Base-by-base conservation (phyloP, 306 rosid genomes). In the Herpetospermum pedunculosum region DNA sequence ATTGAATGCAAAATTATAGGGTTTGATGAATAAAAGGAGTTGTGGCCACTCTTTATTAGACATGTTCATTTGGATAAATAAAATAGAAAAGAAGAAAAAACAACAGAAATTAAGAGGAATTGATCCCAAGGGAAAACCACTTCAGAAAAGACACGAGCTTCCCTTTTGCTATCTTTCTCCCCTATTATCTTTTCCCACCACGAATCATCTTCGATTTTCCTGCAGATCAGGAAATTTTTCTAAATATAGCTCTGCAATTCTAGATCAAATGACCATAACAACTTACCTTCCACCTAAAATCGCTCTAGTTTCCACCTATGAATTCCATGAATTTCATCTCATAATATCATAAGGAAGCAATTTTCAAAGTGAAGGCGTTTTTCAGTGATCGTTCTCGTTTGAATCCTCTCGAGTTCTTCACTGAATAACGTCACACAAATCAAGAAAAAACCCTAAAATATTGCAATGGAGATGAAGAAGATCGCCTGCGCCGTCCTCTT, bases 391-490 rank as follows among this genome's bases (percentile, higher is more conserved):
- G n/a, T n/a, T n/a, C n/a, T n/a, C n/a, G n/a, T 40, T 34, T 14
- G 11, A 11, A 30, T 30, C 67, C 18, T 59, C 18, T 28, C 25
- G 23, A 62, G 26, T 21, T 57, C 13, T 18, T 43, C 32, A 3
- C 49, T 18, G 46, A 35, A 26, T 32, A n/a, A 46, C 55, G 18
- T 69, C 37, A n/a, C 3, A 34, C 2, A 34, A 34, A 57, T n/a
- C n/a, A n/a, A n/a, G n/a, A 57, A 57, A 40, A 5, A 5, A 5
- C 9, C n/a, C 2, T 1, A 54, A 54, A 19, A n/a, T 19, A 67
- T 8, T 32, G 29, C 73, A 53, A 86, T 82, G 91, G 85, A 84
- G 77, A 80, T 82, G 85, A 82, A 82, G 84, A 84, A 82, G 78
- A 77, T 80, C 6, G 84, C 84, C 8, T 82, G 76, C 26, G 81